These are phyloP conservation scores for Hymenochaete sp. DNA, from an alignment of 1,284 basidiomycete species.

Conservation along the genomic window DNA sequence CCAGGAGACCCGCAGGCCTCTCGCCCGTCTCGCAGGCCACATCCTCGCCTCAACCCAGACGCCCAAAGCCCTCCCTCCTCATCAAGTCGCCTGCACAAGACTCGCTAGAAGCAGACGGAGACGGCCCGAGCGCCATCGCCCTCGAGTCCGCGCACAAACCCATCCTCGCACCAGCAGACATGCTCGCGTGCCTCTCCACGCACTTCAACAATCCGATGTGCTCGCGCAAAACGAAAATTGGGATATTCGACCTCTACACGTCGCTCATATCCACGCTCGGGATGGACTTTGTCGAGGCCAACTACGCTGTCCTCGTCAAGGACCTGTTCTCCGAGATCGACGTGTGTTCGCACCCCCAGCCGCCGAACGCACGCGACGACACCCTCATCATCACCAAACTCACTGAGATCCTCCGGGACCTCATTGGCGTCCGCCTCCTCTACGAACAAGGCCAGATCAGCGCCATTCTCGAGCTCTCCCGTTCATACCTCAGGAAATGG, in stretches of 20 bases:
- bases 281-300: slow-evolving; percentile 67
- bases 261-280: slow-evolving; percentile 75
- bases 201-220: slow-evolving; percentile 72
- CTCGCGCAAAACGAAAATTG: slow-evolving; percentile 68
- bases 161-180: slow-evolving; percentile 69
- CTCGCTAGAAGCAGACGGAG: slow-evolving; percentile 51
- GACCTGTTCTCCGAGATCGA: slow-evolving; percentile 79
- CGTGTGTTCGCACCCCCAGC: too few relatives aligned
- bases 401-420: slow-evolving; percentile 72
- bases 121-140: slow-evolving; percentile 44
- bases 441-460: slow-evolving; percentile 89
- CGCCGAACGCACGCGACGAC: slow-evolving; percentile 70
- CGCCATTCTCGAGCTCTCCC: slow-evolving; percentile 82
- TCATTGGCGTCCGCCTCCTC: slow-evolving; percentile 82
- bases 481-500: slow-evolving; percentile 82
- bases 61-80: slow-evolving; percentile 44
- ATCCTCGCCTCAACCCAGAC: slow-evolving; percentile 82
- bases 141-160: slow-evolving; percentile 56
- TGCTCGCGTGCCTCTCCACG: slow-evolving; percentile 71
- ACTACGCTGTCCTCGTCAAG: slow-evolving; percentile 72
- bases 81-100: slow-evolving; percentile 55
- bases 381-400: slow-evolving; percentile 64
- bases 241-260: slow-evolving; percentile 85
- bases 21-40: slow-evolving; percentile 76
- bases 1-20: slow-evolving; percentile 72